Conservation (phyloP, 257 asterid species). For the Paulownia fortunei region DNA sequence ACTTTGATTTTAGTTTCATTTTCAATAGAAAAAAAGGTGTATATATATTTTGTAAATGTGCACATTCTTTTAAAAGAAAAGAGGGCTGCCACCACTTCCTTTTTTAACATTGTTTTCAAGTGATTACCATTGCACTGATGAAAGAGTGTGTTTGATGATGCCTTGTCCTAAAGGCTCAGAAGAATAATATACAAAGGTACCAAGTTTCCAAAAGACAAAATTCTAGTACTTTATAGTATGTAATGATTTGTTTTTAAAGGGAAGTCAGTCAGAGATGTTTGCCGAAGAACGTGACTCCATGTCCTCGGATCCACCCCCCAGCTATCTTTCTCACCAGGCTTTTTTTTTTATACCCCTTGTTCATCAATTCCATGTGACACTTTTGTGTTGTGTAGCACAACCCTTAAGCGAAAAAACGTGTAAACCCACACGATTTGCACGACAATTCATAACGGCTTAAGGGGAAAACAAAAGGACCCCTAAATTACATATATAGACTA, state of each 20-base stretch:
- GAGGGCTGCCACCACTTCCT: too few relatives aligned
- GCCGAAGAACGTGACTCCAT: too few relatives aligned
- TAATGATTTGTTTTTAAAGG: background rate
- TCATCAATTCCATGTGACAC: constrained; percentile 10
- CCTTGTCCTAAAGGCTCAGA: background rate
- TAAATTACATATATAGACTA: too few relatives aligned
- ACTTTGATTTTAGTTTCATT: too few relatives aligned
- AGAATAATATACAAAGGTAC: too few relatives aligned
- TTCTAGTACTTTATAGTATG: background rate
- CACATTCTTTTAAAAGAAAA: too few relatives aligned
- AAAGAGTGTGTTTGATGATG: too few relatives aligned
- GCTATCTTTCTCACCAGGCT: background rate
- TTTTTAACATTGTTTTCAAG: background rate
- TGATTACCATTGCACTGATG: too few relatives aligned
- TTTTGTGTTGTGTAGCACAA: background rate
- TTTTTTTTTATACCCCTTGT: background rate
- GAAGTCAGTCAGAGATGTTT: background rate
- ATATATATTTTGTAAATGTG: too few relatives aligned
- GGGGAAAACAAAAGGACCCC: background rate
- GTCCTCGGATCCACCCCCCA: background rate
- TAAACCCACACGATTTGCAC: background rate
- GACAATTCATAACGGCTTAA: background rate
- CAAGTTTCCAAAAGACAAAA: background rate
- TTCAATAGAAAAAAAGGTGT: too few relatives aligned
- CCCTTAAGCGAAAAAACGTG: background rate